phyloP scores from a whole-genome alignment of 495 filamentous ascomycete genomes.

The Penicillium longicatenatum region DNA sequence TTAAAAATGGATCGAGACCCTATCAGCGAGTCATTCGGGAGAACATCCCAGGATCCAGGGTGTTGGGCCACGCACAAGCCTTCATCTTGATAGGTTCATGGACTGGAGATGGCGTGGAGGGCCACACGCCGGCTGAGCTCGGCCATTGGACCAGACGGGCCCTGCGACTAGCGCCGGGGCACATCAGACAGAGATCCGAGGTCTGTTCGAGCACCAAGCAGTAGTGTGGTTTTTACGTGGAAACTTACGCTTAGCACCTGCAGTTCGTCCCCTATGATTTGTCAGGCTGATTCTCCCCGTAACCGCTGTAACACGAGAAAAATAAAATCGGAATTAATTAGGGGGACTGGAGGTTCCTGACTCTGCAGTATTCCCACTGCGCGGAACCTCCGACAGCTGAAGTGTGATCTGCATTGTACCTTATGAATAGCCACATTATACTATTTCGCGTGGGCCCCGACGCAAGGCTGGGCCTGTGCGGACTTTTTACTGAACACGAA shows the following conservation, averaged over 20 bases:
- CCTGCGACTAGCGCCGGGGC: slow-evolving; percentile 28
- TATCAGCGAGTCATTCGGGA: slow-evolving; percentile 24
- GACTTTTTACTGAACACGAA: not conserved
- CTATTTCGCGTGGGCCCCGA: slow-evolving; percentile 14
- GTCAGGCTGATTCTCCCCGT: not conserved
- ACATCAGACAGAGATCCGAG: slow-evolving; percentile 28
- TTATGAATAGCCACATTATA: slow-evolving; percentile 22
- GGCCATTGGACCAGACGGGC: slow-evolving; percentile 22
- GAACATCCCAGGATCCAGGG: slow-evolving; percentile 28
- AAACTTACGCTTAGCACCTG: not conserved
- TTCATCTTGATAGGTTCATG: slow-evolving; percentile 28
- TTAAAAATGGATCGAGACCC: not conserved
- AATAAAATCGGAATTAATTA: not conserved
- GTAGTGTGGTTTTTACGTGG: slow-evolving; percentile 2
- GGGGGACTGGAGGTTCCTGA: not conserved
- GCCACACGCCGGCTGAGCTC: not conserved
- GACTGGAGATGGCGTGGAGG: slow-evolving; percentile 3
- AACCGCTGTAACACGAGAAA: not conserved
- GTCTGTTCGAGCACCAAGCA: slow-evolving; percentile 18
- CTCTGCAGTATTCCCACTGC: slow-evolving; percentile 5
- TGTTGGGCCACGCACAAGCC: slow-evolving; percentile 31
- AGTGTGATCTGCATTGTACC: slow-evolving; percentile 21
- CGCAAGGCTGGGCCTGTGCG: slow-evolving; percentile 23
- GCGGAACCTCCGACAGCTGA: slow-evolving; percentile 23
- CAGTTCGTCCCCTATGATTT: not conserved